These are phyloP conservation scores for Phoma herbarum DNA, from an alignment of 2,329 filamentous ascomycete genomes.

Conservation along the genomic window DNA sequence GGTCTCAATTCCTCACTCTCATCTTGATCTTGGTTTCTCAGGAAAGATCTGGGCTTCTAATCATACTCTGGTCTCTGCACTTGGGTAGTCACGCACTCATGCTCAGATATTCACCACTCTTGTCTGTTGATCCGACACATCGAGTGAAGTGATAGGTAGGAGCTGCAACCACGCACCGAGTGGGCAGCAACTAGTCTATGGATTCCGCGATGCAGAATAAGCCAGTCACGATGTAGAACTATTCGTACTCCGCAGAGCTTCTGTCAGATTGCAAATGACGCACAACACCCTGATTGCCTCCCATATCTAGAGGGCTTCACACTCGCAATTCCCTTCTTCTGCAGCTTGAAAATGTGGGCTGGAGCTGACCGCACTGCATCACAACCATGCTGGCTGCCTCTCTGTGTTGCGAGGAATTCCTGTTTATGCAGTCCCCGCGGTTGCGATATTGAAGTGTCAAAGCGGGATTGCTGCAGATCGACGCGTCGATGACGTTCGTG, in stretches of 20 bases:
- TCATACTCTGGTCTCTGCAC: too few species aligned
- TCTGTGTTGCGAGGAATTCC: constrained; percentile 4
- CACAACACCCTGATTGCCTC: background rate
- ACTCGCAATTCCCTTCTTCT: background rate
- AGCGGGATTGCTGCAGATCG: constrained; percentile 33
- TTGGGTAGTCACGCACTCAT: too few species aligned
- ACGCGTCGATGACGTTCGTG: constrained; percentile 42
- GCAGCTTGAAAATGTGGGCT: background rate
- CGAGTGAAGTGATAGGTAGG: too few species aligned
- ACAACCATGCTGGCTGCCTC: background rate
- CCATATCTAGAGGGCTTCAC: background rate
- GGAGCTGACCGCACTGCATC: background rate
- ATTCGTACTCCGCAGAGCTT: background rate
- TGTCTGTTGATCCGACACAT: too few species aligned
- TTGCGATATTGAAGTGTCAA: constrained; percentile 10
- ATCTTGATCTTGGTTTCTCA: too few species aligned
- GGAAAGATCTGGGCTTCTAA: too few species aligned
- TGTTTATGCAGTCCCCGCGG: constrained; percentile 13
- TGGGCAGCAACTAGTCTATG: too few species aligned
- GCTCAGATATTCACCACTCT: too few species aligned
- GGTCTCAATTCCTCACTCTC: too few species aligned
- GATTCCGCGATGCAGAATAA: too few species aligned
- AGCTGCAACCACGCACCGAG: background rate
- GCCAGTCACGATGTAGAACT: too few species aligned
- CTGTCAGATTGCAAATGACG: background rate